Base-by-base conservation (phyloP, 345 rosid species). In the Melaleuca quinquenervia region DNA sequence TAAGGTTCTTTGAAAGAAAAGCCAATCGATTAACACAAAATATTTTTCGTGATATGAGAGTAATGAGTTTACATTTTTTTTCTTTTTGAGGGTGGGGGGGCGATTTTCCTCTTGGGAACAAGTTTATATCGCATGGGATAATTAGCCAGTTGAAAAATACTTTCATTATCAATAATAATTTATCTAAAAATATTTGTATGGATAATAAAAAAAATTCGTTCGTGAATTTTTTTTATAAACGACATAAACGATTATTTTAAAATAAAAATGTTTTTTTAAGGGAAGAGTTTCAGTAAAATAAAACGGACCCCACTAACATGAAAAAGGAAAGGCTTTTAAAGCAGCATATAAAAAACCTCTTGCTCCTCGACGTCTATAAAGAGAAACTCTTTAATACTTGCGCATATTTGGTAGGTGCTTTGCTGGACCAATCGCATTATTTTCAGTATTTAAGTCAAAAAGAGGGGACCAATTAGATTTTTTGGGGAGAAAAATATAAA, bases 121-220 rank as follows among this genome's bases (percentile, higher is more conserved):
- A n/a, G n/a, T n/a, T n/a, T 13, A 58, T 58, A 41, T 41, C 41
- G 41, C 4, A 41, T 41, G 41, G 4, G 41, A 41, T 41, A 41
- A 41, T 41, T 41, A 58, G 32, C 18, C 32, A 58, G 10, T 1
- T 1, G 21, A 53, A 50, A 50, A 50, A 50, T 50, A 2, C 16
- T 15, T 52, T 18, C 0, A 52, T 52, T 52, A 6, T 52, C 14
- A 3, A 50, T 50, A 50, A 56, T 26, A 56, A 56, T 26, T 56
- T 26, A 56, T 26, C 1, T 29, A 26, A 0, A 56, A 26, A 26
- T 0, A 14, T 26, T 6, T 56, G 5, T 11, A 7, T 56, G 0
- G 16, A 26, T 0, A 15, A 56, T 0, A 3, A 12, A 56, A 26
- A 12, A n/a, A 58, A 2, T n/a, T 0, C 0, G 12, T n/a, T n/a